Base-by-base conservation (phyloP, 306 rosid species). In the Cercis canadensis region DNA sequence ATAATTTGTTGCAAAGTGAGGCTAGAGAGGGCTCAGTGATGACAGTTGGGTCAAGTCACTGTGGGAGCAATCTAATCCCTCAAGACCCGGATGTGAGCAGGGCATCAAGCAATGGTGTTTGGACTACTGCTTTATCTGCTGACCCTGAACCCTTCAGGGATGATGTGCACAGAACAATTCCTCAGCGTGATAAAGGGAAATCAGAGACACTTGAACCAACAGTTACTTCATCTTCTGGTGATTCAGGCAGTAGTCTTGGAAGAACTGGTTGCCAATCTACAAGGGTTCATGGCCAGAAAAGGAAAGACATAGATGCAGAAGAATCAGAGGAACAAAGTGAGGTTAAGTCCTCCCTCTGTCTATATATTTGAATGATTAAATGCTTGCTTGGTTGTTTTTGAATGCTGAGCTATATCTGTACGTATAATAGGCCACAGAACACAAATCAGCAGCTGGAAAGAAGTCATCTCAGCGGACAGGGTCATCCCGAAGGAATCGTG, bases 291-390 rank as follows among this genome's bases (percentile, higher is more conserved):
- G 74, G 84, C 78, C 80, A 69, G 78, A 92, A 89, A 82, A 81
- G 97, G 49, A 92, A 89, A 84, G 75, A 53, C 6, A 81, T 80
- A 15, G 92, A 89, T 36, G 86, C 80, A 37, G 90, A 89, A 68
- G 96, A 83, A 75, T 82, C 82, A 37, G 97, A 89, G 81, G 85
- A 88, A 72, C 92, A 85, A 77, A 89, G 97, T 75, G 92, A 87
- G 90, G 97, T 92, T 70, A 77, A 67, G 33, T 54, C 8, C 24
- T 32, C 37, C 11, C 62, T 65, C 12, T 72, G 59, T 60, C 71
- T 68, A 21, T 54, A 33, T 45, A 46, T 50, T 12, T 15, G 14
- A 53, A 14, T 68, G 56, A 15, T 47, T 67, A 17, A 76, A 57
- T 62, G 50, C 34, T 46, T 54, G 33, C 57, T 55, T 52, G 55